These are phyloP conservation scores for Aspergillus sp. DNA, from an alignment of 2,329 filamentous ascomycete species.

Conservation along the genomic window DNA sequence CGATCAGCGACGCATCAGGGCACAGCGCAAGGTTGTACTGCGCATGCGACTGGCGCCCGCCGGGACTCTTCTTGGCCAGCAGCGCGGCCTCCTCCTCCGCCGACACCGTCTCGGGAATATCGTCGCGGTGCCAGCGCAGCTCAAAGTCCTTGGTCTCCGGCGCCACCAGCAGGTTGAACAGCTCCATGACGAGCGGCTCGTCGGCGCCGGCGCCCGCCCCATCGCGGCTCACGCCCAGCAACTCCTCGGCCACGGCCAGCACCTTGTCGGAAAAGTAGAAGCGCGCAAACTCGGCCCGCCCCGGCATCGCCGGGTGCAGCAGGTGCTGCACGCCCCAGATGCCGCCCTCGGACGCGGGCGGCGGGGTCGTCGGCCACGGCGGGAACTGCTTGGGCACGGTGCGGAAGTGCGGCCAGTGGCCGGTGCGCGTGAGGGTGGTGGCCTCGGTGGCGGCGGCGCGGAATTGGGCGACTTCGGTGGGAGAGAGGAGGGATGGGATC, in stretches of 20 bases:
- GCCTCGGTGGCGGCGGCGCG: slow-evolving; percentile 59
- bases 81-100: slow-evolving; percentile 65
- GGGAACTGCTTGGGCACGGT: slow-evolving; percentile 89
- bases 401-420: slow-evolving; percentile 76
- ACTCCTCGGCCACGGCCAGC: slow-evolving; percentile 61
- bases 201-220: slow-evolving; percentile 32
- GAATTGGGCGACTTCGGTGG: slow-evolving; percentile 57
- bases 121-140: slow-evolving; percentile 82
- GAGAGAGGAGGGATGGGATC: slow-evolving; percentile 63
- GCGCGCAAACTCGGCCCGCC: slow-evolving; percentile 60
- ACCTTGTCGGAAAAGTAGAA: slow-evolving; percentile 71
- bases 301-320: slow-evolving; percentile 69
- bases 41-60: slow-evolving; percentile 62
- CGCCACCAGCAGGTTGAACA: slow-evolving; percentile 81
- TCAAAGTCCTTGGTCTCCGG: slow-evolving; percentile 67
- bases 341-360: slow-evolving; percentile 52
- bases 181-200: slow-evolving; percentile 75
- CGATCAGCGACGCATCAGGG: slow-evolving; percentile 69
- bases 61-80: slow-evolving; percentile 51
- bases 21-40: slow-evolving; percentile 87
- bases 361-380: slow-evolving; percentile 67
- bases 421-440: slow-evolving; percentile 63
- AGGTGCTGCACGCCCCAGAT: slow-evolving; percentile 92
- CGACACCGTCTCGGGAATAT: slow-evolving; percentile 66
- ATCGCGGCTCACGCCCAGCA: slow-evolving; percentile 50